phyloP scores from a whole-genome alignment of 331 rosid genomes.

The Telfairia occidentalis region DNA sequence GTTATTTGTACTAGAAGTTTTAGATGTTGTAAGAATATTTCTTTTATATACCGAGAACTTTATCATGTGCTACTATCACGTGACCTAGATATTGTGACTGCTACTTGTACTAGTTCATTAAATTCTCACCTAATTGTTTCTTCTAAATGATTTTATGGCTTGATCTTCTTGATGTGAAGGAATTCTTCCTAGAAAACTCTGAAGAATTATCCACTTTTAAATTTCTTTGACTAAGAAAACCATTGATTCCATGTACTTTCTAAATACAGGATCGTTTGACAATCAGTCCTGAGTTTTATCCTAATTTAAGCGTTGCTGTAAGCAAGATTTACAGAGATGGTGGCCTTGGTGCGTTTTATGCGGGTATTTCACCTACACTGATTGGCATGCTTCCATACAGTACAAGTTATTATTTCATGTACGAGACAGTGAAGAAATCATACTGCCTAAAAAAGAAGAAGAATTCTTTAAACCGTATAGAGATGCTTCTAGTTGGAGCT shows the following conservation, averaged over 20 bases:
- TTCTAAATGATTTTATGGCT: neutral
- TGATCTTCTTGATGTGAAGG: neutral
- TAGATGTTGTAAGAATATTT: neutral
- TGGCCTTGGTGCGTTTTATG: slow-evolving; percentile 75
- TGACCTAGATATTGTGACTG: neutral
- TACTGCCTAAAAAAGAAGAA: slow-evolving; percentile 57
- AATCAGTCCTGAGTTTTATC: slow-evolving; percentile 73
- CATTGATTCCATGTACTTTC: neutral
- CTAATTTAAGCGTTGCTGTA: slow-evolving; percentile 57
- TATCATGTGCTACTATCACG: neutral
- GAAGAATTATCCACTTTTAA: neutral
- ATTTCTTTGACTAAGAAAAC: neutral
- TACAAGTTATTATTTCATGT: slow-evolving; percentile 91
- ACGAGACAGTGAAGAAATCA: slow-evolving; percentile 68
- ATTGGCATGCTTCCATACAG: slow-evolving; percentile 98
- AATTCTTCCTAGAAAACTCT: neutral
- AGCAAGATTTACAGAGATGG: slow-evolving; percentile 72
- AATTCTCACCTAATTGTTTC: neutral
- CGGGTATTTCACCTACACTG: slow-evolving; percentile 83
- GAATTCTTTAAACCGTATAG: slow-evolving; percentile 62
- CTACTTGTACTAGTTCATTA: neutral
- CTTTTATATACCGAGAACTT: neutral
- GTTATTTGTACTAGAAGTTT: too few relatives aligned
- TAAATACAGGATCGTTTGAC: slow-evolving; percentile 73
- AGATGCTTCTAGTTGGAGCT: slow-evolving; percentile 88